Evolutionary conservation across 164 flowering plant genomes (phyloP), one percentile per base, ranked within the genome.

Genomic region (Magnolia sinica): DNA sequence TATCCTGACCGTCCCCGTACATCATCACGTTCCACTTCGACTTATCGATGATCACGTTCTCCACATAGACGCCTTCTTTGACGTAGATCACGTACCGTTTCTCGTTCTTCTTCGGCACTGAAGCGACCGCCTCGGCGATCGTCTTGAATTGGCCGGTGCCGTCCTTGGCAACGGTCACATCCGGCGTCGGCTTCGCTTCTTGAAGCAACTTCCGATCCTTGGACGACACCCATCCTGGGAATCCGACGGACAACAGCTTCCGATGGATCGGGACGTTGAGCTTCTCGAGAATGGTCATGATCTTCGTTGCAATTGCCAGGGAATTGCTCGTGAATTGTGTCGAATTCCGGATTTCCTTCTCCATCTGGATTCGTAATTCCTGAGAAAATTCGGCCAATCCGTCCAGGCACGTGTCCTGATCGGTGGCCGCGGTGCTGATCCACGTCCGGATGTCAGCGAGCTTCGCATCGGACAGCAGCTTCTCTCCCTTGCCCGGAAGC

Each of bases 351-450:
- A 91, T 82, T 0, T 79, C 68, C 0, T 50, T 7, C 65, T 29
- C 73, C 19, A 88, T 45, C 1, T 85, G 73, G 5, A 75, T 71
- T 3, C 76, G 73, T 7, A 81, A 19, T 11, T 69, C 65, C 73
- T 64, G 6, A 84, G 78, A 83, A 76, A 79, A 78, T 75, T 89
- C 89, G 24, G 79, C 81, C 76, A 92, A 77, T 18, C 91, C 96
- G 50, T 91, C 96, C 68, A 87, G 45, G 76, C 98, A 93, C 1
- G 92, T 91, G 27, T 91, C 89, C 69, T 83, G 86, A 72, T 91
- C 82, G 0, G 95, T 88, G 78, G 87, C 64, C 2, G 93, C 88
- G 0, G 84, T 76, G 75, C 94, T 90, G 29, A 93, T 72, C 98
- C 96, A 91, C 20, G 97, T 91, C 82, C 82, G 84, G 14, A 93